A percentile compares a stretch with the other conserved stretches of the same genome.
Evolutionary conservation across 2,329 filamentous ascomycete species (phyloP).

Genomic region (Penicillium palitans): DNA sequence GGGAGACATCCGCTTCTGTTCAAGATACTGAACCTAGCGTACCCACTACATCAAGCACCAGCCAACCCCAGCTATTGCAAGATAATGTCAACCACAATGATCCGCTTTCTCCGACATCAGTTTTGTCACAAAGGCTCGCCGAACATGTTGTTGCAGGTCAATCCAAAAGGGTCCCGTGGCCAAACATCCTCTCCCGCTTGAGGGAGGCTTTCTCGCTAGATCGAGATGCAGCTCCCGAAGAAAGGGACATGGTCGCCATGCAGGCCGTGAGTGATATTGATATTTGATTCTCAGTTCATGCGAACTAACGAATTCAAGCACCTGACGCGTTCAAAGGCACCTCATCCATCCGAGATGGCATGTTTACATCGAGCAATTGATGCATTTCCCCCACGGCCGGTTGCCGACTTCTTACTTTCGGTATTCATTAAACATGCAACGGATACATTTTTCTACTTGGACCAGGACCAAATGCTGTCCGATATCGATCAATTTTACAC

Average conservation of each 20-base stretch:
- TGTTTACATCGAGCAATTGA: constrained; percentile 7
- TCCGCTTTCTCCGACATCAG: constrained; percentile 16
- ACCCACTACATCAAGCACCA: background rate
- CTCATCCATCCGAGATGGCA: constrained; percentile 10
- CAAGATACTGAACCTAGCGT: background rate
- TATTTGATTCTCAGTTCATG: background rate
- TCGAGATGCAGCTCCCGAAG: constrained; percentile 7
- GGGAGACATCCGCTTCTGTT: background rate
- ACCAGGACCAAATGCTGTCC: constrained; percentile 17
- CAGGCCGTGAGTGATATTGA: constrained; percentile 13
- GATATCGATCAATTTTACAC: constrained; percentile 20
- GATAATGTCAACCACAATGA: constrained; percentile 22
- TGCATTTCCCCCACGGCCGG: constrained; percentile 17
- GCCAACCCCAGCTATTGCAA: background rate
- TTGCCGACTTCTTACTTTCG: constrained; percentile 19
- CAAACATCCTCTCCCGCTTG: constrained; percentile 18
- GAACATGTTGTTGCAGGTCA: constrained; percentile 16
- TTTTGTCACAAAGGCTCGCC: constrained; percentile 13
- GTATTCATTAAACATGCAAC: constrained; percentile 23
- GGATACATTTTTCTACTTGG: constrained; percentile 24
- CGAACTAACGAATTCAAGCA: constrained; percentile 1
- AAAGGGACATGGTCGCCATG: constrained; percentile 15
- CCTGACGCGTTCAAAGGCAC: constrained; percentile 6
- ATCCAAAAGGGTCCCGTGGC: constrained; percentile 13
- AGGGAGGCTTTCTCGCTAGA: constrained; percentile 21